Evolutionary conservation across 495 filamentous ascomycete genomes (phyloP), one percentile per base, ranked within the genome.

Genomic region (Tuber calosporum): DNA sequence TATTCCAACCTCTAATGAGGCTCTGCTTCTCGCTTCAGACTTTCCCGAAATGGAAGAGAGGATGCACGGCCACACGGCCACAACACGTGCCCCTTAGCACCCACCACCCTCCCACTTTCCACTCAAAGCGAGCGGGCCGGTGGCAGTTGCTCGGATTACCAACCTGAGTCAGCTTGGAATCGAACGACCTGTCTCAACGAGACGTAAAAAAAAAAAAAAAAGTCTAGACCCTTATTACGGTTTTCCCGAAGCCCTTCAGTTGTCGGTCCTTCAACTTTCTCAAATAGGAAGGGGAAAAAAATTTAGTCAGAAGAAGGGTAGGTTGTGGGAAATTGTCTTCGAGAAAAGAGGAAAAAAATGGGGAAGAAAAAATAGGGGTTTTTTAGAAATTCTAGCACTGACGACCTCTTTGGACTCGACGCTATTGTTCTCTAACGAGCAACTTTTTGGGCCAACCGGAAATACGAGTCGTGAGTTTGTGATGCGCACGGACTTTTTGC

Each of bases 1-100:
- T 78, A 78, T 77, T 78, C 75, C 43, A 78, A 78, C 76, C 76
- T 78, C 76, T 70, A 22, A 22, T 73, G 74, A 68, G 76, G 74
- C 75, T 77, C 75, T 67, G 69, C 67, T 58, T 58, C 43, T 71
- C 66, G 70, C 38, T 48, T 40, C 43, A 43, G 70, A 70, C 68
- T 77, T 66, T 67, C 53, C n/a, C 53, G 53, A 62, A 62, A 17
- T 3, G 53, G 48, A 30, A 1, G 53, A 11, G 53, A 30, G 53
- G n/a, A 26, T 6, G 1, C 53, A 58, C n/a, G 9, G 45, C 45
- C 45, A 53, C 53, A 58, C n/a, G 9, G 45, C 45, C 45, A 53
- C 45, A 53, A 11, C 53, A 62, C 53, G n/a, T 30, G 53, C 26
- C 53, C 26, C 30, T 0, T 26, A 5, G 3, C n/a, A 58, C 20